Evolutionary conservation across 1,284 basidiomycete species (phyloP), one percentile per base, ranked within the genome.

Genomic region (Pulchroboletus neoregius): DNA sequence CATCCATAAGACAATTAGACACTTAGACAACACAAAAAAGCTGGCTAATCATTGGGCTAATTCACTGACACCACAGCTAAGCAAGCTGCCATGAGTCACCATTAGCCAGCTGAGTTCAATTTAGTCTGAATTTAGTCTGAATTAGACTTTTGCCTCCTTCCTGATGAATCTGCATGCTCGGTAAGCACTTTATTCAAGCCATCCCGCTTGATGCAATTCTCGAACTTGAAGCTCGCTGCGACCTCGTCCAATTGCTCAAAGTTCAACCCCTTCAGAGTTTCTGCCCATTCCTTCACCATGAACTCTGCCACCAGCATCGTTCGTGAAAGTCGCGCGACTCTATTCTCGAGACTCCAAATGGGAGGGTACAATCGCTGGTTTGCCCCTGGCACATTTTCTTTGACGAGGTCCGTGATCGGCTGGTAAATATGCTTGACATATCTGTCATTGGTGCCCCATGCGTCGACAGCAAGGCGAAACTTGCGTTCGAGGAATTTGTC

Each of bases 361-460:
- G 69, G 71, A 10, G 74, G 75, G 47, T 76, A 76, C 7, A 78
- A 63, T 33, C 68, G 66, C 34, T 65, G 65, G 35, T 71, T 54
- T 16, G 61, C 55, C 43, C 70, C 65, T 5, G 71, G 64, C 13
- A 75, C 69, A 35, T 74, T 71, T 16, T 70, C 57, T 42, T 68
- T 66, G 55, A 85, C 68, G 63, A 78, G 76, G 33, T 78, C 63
- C 42, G 74, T 67, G 46, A 85, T 69, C 0, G 83, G 82, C 27
- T 76, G 62, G 63, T 84, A 87, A 26, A 80, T 65, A 51, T 75
- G 68, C 49, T 74, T 71, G 48, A 86, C 76, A 34, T 68, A 55
- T 50, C 65, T 69, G 56, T 78, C 75, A 54, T 82, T 78, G 31
- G 78, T 76, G 18, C 83, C 84, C 83, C 83, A 86, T 4, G 79